Evolutionary conservation across 2,329 filamentous ascomycete genomes (phyloP).

Genomic region (Calonectria fujianensis): DNA sequence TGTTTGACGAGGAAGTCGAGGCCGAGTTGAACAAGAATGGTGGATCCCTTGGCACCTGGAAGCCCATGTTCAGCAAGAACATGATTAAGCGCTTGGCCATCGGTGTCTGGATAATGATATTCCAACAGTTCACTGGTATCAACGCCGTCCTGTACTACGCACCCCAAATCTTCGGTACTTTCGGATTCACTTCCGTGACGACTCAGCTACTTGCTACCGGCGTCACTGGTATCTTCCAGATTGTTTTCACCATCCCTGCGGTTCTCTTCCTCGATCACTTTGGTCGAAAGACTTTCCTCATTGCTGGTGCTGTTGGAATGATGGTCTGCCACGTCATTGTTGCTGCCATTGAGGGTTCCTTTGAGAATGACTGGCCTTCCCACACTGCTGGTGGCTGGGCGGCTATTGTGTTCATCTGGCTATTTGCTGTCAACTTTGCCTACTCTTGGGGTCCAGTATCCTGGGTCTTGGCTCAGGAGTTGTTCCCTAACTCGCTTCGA

Average conservation of each 20-base stretch:
- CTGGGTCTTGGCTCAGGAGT: slow-evolving; percentile 15
- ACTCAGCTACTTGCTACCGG: slow-evolving; percentile 20
- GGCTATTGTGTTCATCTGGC: slow-evolving; percentile 21
- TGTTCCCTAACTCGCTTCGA: slow-evolving; percentile 22
- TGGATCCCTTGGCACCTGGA: slow-evolving; percentile 1
- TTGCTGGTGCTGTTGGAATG: slow-evolving; percentile 15
- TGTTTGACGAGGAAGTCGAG: slow-evolving; percentile 23
- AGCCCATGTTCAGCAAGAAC: slow-evolving; percentile 21
- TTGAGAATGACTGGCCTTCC: slow-evolving; percentile 5
- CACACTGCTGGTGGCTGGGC: slow-evolving; percentile 21
- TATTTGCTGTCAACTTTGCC: slow-evolving; percentile 16
- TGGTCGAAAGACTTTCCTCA: slow-evolving; percentile 17
- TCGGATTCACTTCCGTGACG: slow-evolving; percentile 7
- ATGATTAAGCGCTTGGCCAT: slow-evolving; percentile 11
- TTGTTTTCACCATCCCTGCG: slow-evolving; percentile 12
- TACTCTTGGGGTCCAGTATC: slow-evolving; percentile 23
- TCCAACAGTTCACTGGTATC: slow-evolving; percentile 24
- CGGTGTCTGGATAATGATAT: slow-evolving; percentile 22
- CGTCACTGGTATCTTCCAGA: slow-evolving; percentile 19
- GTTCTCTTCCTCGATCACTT: slow-evolving; percentile 14
- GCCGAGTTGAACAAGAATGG: slow-evolving; percentile 1
- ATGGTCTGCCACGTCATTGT: slow-evolving; percentile 17
- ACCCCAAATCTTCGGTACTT: slow-evolving; percentile 7
- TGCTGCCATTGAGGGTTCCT: neutral
- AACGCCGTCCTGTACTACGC: slow-evolving; percentile 24